Evolutionary conservation across 148 eudicot species (phyloP), one percentile per base, ranked within the genome.

Genomic region (Mesembryanthemum crystallinum): DNA sequence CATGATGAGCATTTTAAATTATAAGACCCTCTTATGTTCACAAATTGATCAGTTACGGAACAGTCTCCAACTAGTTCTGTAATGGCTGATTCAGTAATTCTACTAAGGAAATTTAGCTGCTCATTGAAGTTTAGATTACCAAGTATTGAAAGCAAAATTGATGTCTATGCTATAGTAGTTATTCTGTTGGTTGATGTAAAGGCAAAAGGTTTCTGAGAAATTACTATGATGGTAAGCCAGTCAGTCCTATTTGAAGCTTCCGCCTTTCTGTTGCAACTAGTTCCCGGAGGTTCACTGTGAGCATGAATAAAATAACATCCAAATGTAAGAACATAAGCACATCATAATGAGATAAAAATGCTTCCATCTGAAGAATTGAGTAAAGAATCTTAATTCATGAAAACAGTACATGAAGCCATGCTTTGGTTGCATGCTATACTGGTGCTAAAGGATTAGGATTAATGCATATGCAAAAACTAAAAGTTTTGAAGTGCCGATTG

Each of bases 191-290:
- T 29, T 28, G 73, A 71, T 30, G 35, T 54, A 24, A 68, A 25
- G 20, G 52, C 5, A 73, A 59, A 51, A 28, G 32, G 79, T 69
- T 72, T 7, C 0, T 14, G 79, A 42, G 72, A 77, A 54, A 61
- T 88, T 90, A 92, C 97, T 65, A 90, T 90, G 85, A 92, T 87
- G 52, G 89, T 82, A 21, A 92, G 88, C 91, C 91, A 92, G 77
- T 92, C 95, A 20, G 88, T 80, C 55, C 81, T 80, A 11, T 59
- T 71, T 80, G 88, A 80, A 52, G 80, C 78, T 76, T 87, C 89
- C 15, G 90, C 80, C 75, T 86, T 86, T 72, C 84, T 82, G 77
- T 87, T 81, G 82, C 97, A 92, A 71, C 62, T 78, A 20, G 82
- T 86, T 73, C 87, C 97, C 18, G 93, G 85, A 67, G 95, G 97